Base-by-base conservation (phyloP, 192 early-diverging fungal species). In the Spizellomyces punctatus region DNA sequence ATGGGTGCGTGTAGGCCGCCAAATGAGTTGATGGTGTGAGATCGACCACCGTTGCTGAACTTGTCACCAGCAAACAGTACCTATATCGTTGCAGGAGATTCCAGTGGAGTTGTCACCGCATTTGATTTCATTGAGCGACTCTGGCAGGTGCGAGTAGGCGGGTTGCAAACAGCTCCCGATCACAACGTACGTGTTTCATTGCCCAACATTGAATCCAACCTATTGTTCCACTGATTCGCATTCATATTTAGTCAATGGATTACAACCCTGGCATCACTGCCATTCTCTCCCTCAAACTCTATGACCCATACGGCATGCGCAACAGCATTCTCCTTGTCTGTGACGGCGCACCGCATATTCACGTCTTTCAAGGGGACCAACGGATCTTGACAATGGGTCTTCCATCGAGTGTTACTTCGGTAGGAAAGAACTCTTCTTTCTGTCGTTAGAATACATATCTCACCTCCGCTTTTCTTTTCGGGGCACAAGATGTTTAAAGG, bases 61-160 rank as follows among this genome's bases (percentile, higher is more conserved):
- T 36, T 36, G 27, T 36, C 27, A 36, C 27, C 27, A 36, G 27
- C 27, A 3, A 36, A 36, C 27, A 36, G 27, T 36, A 36, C 27
- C 0, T 36, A 36, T 36, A 36, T 36, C 27, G 14, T 68, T 12
- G 66, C 66, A 9, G 66, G 66, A 12, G 66, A 68, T 56, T 50
- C 66, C 36, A 5, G 27, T 0, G 66, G 66, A 16, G 21, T 41
- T 10, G 55, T 68, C 10, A 68, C 55, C 55, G 66, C 66, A 36
- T 68, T 68, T 68, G 52, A 68, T 41, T 17, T 52, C 9, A 12
- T 68, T 42, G 48, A 45, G 17, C 44, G 27, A 58, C 55, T 8
- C 0, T 68, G 66, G 66, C n/a, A 44, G 10, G 10, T 43, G 6
- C 66, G 66, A 12, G 22, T 68, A 6, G 66, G 66, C 27, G 27